phyloP scores from a whole-genome alignment of 2,329 filamentous ascomycete genomes.

The Ceratocystis diversiconidia region DNA sequence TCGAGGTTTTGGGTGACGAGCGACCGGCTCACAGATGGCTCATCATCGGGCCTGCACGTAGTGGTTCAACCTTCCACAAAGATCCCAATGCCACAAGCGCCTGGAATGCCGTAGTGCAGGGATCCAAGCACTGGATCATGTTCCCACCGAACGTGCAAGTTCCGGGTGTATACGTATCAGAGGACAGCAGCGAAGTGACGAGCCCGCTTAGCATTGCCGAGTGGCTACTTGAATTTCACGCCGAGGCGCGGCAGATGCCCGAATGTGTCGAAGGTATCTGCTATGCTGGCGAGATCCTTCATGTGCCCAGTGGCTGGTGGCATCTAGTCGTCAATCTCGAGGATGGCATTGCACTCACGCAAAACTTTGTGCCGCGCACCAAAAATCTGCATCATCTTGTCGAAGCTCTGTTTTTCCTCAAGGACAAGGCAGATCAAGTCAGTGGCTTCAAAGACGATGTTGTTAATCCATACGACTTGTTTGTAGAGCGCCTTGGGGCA shows the following conservation, averaged over 20 bases:
- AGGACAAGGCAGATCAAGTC: constrained; percentile 70
- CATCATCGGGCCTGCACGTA: constrained; percentile 74
- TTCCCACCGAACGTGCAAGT: constrained; percentile 68
- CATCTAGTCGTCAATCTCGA: constrained; percentile 87
- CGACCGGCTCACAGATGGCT: constrained; percentile 85
- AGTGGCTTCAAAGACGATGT: constrained; percentile 69
- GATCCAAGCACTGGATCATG: constrained; percentile 98
- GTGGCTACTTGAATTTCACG: constrained; percentile 83
- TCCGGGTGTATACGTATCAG: constrained; percentile 78
- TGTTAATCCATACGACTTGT: constrained; percentile 57
- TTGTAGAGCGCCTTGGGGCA: constrained; percentile 52
- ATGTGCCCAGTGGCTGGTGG: constrained; percentile 94
- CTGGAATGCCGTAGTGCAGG: constrained; percentile 87
- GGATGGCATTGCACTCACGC: constrained; percentile 73
- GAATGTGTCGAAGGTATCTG: constrained; percentile 82
- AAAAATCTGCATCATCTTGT: constrained; percentile 42
- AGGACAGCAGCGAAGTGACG: constrained; percentile 84
- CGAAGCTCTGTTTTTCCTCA: constrained; percentile 65
- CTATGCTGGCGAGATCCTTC: constrained; percentile 66
- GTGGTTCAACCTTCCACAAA: constrained; percentile 91
- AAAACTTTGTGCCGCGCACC: constrained; percentile 78
- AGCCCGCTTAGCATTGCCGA: constrained; percentile 92
- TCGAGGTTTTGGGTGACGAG: constrained; percentile 60
- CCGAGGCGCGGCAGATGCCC: constrained; percentile 57
- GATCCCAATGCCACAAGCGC: constrained; percentile 60